Evolutionary conservation across 257 asterid genomes (phyloP).

Genomic region (Fraxinus quadrangulata): DNA sequence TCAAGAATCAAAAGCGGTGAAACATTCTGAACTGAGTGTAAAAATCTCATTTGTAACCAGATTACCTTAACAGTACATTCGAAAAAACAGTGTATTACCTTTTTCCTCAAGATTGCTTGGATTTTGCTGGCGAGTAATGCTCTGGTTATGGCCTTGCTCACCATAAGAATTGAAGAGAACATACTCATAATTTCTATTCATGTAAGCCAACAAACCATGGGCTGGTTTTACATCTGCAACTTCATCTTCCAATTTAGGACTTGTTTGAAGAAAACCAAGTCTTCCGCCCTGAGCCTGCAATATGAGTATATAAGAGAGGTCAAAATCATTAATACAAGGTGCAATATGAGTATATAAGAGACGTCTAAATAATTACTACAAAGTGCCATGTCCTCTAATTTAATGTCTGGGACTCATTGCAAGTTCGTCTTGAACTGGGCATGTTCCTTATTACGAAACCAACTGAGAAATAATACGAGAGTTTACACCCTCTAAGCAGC

Average conservation of each 20-base stretch:
- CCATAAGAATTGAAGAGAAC: conserved; percentile 61
- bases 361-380: neutral
- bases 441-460: neutral
- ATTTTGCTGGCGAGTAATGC: conserved; percentile 37
- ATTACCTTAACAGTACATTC: neutral
- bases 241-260: conserved; percentile 37
- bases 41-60: neutral
- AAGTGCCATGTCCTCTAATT: conserved; percentile 2
- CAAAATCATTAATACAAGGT: neutral
- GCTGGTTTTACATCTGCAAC: conserved; percentile 37
- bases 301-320: conserved; percentile 8
- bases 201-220: conserved; percentile 56
- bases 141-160: conserved; percentile 33
- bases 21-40: neutral
- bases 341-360: neutral
- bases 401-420: neutral
- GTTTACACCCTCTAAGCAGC: neutral
- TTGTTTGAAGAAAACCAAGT: conserved; percentile 54
- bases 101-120: conserved; percentile 46
- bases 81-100: conserved; percentile 41
- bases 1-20: neutral
- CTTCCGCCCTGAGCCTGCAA: conserved; percentile 78
- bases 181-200: conserved; percentile 64
- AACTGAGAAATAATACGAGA: neutral
- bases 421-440: neutral